Evolutionary conservation across 2,329 filamentous ascomycete genomes (phyloP).

Genomic region (Colletotrichum sp.): DNA sequence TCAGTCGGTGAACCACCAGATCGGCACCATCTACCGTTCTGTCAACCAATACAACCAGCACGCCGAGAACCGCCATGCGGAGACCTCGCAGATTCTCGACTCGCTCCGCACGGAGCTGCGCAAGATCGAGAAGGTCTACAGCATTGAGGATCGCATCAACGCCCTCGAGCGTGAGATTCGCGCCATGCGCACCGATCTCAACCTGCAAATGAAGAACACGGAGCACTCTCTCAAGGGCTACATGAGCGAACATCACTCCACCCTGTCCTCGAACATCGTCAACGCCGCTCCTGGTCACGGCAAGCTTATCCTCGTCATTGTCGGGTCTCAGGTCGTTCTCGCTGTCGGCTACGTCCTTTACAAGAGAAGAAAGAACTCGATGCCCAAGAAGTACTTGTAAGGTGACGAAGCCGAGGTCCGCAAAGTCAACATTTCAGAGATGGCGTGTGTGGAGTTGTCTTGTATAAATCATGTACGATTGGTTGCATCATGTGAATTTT

Average conservation of each 20-base stretch:
- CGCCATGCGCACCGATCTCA: conserved; percentile 60
- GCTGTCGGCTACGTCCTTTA: conserved; percentile 75
- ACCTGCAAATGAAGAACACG: conserved; percentile 52
- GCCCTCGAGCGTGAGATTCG: conserved; percentile 64
- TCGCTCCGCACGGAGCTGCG: conserved; percentile 50
- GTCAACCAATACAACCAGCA: conserved; percentile 55
- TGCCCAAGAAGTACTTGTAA: conserved; percentile 92
- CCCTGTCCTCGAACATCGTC: conserved; percentile 52
- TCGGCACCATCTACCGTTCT: conserved; percentile 65
- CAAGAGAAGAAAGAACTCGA: conserved; percentile 75
- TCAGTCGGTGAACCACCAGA: conserved; percentile 73
- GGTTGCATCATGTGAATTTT: neutral
- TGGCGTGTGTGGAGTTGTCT: neutral
- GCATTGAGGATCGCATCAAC: conserved; percentile 50
- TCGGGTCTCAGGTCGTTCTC: conserved; percentile 77
- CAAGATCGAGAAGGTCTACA: conserved; percentile 47
- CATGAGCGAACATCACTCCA: conserved; percentile 54
- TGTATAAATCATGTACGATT: neutral
- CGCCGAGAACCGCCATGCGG: conserved; percentile 61
- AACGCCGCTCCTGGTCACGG: conserved; percentile 55
- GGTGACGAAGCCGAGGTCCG: conserved; percentile 16
- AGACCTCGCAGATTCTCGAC: conserved; percentile 53
- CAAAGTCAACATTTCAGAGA: neutral
- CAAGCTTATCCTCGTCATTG: conserved; percentile 69
- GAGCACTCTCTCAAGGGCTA: conserved; percentile 59